Evolutionary conservation across 2,329 filamentous ascomycete species (phyloP), one percentile per base, ranked within the genome.

Genomic region (Penicillium palitans): DNA sequence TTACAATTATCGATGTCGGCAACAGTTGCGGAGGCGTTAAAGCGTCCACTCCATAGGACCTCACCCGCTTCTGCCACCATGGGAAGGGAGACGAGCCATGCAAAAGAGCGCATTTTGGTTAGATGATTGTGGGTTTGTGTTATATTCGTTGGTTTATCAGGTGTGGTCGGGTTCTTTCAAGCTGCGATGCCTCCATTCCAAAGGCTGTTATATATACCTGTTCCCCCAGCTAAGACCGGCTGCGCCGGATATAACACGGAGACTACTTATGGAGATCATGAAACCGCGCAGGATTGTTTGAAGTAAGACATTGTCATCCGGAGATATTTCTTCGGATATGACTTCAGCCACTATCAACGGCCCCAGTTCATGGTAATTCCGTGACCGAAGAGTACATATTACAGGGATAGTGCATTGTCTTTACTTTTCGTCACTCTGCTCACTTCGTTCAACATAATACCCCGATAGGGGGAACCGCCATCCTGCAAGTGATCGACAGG

Each of bases 21-120:
- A 3, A 68, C 63, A 0, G 61, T 68, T 15, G 60, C 65, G 2
- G 62, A 60, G 6, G 63, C 57, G 29, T 72, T 65, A 58, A 72
- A 71, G 17, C 70, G 55, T 12, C 69, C 69, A 56, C 61, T 66
- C 69, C 69, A 72, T 27, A 70, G 48, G 6, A 69, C 60, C 15
- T 65, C 63, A 9, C 69, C 69, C 13, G 66, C 67, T 29, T 61
- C 56, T 12, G 51, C 47, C 29, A 35, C 42, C 6, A 40, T 60
- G 44, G 49, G 56, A 60, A 47, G 44, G 9, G 27, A 37, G 21
- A 58, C 13, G 2, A 54, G 29, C 55, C 55, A 58, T 29, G 44
- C 13, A 13, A 49, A 13, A 48, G 50, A 54, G 6, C 44, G 21
- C 55, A 58, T 58, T 27, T 33, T 42, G 44, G 19, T 10, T 1